Conservation (phyloP, 495 filamentous ascomycete species). For the Sordaria brevicollis region DNA sequence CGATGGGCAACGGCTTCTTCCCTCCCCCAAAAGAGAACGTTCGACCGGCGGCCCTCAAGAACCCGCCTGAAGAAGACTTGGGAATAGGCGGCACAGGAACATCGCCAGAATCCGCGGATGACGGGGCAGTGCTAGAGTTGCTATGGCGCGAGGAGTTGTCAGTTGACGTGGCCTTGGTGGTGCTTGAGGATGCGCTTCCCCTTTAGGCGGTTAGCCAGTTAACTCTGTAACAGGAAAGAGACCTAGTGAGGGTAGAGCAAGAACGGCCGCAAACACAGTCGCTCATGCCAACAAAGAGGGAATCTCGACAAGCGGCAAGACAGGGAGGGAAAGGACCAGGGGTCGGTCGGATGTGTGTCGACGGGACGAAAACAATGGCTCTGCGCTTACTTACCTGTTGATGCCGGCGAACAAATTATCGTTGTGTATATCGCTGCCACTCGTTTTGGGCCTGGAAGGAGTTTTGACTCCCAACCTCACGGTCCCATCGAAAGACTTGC, state of each 20-base stretch:
- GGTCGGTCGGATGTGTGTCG: not conserved
- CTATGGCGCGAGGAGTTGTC: constrained; percentile 63
- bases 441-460: constrained; percentile 14
- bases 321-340: not conserved
- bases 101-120: constrained; percentile 55
- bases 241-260: not conserved
- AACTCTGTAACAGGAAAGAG: constrained; percentile 2
- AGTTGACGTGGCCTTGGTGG: constrained; percentile 48
- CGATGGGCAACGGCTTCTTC: constrained; percentile 36
- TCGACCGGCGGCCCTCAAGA: constrained; percentile 57
- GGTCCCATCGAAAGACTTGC: constrained; percentile 34
- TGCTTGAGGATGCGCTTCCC: constrained; percentile 56
- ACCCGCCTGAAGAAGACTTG: constrained; percentile 34
- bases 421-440: constrained; percentile 25
- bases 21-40: constrained; percentile 65
- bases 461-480: constrained; percentile 20
- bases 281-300: not conserved
- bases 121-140: constrained; percentile 63
- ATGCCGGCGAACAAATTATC: constrained; percentile 49
- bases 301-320: not conserved
- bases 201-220: constrained; percentile 25
- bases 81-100: constrained; percentile 48
- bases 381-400: constrained; percentile 36
- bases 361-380: not conserved
- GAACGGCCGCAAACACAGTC: not conserved